Evolutionary conservation across 768 basidiomycete genomes (phyloP).

Genomic region (Pleurotus djamor): DNA sequence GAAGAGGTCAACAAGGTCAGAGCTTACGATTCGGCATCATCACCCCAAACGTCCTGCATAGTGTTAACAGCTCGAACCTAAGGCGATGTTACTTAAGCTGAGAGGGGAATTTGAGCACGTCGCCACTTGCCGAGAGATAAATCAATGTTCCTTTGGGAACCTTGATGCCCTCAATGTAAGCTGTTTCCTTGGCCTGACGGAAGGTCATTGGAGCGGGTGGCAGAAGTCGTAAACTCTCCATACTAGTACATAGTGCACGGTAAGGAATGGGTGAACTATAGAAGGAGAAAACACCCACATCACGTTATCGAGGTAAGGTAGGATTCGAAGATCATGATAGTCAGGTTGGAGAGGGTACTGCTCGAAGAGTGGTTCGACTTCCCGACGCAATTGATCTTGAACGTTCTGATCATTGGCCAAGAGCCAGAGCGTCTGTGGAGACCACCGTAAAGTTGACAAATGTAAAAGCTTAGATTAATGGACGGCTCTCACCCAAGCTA

Average conservation of each 20-base stretch:
- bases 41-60: slow-evolving; percentile 46
- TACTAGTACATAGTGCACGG: slow-evolving; percentile 20
- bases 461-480: neutral
- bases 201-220: slow-evolving; percentile 38
- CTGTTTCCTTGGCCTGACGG: slow-evolving; percentile 33
- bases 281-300: slow-evolving; percentile 24
- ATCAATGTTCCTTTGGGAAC: slow-evolving; percentile 42
- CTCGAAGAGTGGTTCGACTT: slow-evolving; percentile 38
- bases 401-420: slow-evolving; percentile 47
- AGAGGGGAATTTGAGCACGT: neutral
- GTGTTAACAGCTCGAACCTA: slow-evolving; percentile 52
- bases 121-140: slow-evolving; percentile 30
- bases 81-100: neutral
- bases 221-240: slow-evolving; percentile 37
- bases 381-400: slow-evolving; percentile 51
- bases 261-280: neutral
- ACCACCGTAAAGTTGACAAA: neutral
- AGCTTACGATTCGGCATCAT: slow-evolving; percentile 44
- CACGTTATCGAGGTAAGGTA: slow-evolving; percentile 37
- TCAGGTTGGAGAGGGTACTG: slow-evolving; percentile 26
- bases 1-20: neutral
- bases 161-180: slow-evolving; percentile 36
- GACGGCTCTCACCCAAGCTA: slow-evolving; percentile 38
- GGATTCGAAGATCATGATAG: slow-evolving; percentile 35
- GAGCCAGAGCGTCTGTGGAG: slow-evolving; percentile 46